Evolutionary conservation across 2,329 filamentous ascomycete species (phyloP), one percentile per base, ranked within the genome.

Genomic region (Fusarium heterosporum): DNA sequence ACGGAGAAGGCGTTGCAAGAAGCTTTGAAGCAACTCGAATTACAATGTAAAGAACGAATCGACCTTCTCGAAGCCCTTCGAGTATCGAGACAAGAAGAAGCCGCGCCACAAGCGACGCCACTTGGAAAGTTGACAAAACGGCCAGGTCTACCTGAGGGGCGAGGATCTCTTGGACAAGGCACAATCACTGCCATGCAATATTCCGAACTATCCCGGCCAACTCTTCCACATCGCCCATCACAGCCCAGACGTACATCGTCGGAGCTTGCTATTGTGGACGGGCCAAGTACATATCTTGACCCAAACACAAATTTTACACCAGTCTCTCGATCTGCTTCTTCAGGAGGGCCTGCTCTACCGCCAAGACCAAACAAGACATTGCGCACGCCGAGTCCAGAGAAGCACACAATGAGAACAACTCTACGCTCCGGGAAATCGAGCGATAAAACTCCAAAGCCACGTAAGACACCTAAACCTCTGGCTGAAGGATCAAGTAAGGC

Each of bases 1-100:
- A 96, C 93, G 2, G 95, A 98, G 75, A 90, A 87, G 72, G 90
- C 93, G 4, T 80, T 98, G 56, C 86, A 92, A 54, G 91, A 96
- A 55, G 96, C 93, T 47, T 80, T 98, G 61, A 87, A 88, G 59
- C 86, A 93, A 73, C 86, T 98, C 74, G 93, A 98, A 76, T 77
- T 94, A 65, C 95, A 97, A 79, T 97, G 94, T 78, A 95, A 96
- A 77, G 95, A 98, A 79, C 87, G 94, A 47, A 93, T 97, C 49
- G 93, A 97, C 75, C 83, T 98, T 32, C 84, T 98, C 8, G 91
- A 96, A 75, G 91, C 94, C 8, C 81, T 98, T 57, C 87, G 89
- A 62, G 83, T 91, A 66, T 89, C 87, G n/a, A 81, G 87, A 56
- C 77, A 83, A 61, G 84, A 75, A 64, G 64, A 72, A 41, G 49